Evolutionary conservation across 2,329 filamentous ascomycete species (phyloP), one percentile per base, ranked within the genome.

Genomic region (Fusarium hainanense): DNA sequence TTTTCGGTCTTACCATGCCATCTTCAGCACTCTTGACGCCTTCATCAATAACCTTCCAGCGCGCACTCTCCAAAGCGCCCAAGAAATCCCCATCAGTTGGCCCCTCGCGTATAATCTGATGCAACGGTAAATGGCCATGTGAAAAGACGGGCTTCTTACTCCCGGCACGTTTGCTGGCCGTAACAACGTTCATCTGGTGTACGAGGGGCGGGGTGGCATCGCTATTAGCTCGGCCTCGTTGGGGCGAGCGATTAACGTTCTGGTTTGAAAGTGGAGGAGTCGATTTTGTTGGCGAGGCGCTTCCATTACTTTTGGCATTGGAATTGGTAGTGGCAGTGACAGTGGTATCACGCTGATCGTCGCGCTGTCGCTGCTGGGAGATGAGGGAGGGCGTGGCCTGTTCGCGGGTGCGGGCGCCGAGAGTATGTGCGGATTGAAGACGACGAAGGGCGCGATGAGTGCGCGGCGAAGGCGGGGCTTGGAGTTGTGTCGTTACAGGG

Each of bases 71-170:
- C 52, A 95, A 82, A 11, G 90, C 90, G 20, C 87, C 87, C 25
- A 85, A 77, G 25, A 91, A 83, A 77, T 96, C 90, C 21, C 90
- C 92, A 70, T 90, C 87, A 3, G 89, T 88, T 3, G 94, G 93
- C 0, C 94, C 94, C 67, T 95, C 93, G 71, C 93, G 89, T 48
- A 98, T 85, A 47, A 97, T 85, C 68, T 89, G 85, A 77, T 97
- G 93, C 28, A 98, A 80, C 23, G 88, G 87, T 75, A 91, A 81
- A 60, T 82, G 79, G n/a, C 83, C 81, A 72, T 90, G 87, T 27
- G 87, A 82, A 62, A 82, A 82, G 58, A 81, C 78, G 37, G 81
- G 81, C 56, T 82, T 82, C 73, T 83, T 66, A 79, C 81, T 43
- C 77, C 84, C 74, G n/a, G 77, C 72, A 37, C 80, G 78, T 63